A percentile compares a stretch with the other conserved stretches of the same genome.
These are phyloP conservation scores for Ambrosia artemisiifolia DNA, from an alignment of 129 eudicot genomes.

Conservation along the genomic window DNA sequence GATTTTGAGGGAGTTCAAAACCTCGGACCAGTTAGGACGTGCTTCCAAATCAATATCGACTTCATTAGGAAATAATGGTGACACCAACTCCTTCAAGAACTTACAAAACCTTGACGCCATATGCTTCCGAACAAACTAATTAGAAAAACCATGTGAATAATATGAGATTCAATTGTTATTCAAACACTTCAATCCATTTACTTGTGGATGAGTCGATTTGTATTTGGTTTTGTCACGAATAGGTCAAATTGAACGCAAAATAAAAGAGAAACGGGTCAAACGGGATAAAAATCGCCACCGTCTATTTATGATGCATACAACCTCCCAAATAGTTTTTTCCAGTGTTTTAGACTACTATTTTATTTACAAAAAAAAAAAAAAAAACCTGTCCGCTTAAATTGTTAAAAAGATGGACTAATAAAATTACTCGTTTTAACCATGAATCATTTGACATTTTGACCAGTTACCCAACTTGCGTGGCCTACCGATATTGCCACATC, in stretches of 20 bases:
- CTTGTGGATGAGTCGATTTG: not conserved
- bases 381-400: not conserved
- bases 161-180: slow-evolving; percentile 6
- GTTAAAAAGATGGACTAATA: not conserved
- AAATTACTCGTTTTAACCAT: not conserved
- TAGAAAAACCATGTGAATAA: slow-evolving; percentile 28
- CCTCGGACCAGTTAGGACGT: slow-evolving; percentile 58
- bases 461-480: not conserved
- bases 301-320: not conserved
- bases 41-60: slow-evolving; percentile 43
- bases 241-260: not conserved
- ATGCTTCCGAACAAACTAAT: slow-evolving; percentile 67
- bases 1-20: slow-evolving; percentile 35
- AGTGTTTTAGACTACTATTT: not conserved
- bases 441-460: not conserved
- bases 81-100: slow-evolving; percentile 44
- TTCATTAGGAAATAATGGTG: slow-evolving; percentile 41
- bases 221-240: not conserved
- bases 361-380: no score
- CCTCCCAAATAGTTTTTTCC: not conserved
- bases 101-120: slow-evolving; percentile 66
- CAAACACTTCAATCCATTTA: not conserved
- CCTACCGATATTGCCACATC: not conserved
- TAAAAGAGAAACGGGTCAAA: not conserved
- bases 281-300: not conserved